Base-by-base conservation (phyloP, 129 eudicot species). In the Solidago caesia region DNA sequence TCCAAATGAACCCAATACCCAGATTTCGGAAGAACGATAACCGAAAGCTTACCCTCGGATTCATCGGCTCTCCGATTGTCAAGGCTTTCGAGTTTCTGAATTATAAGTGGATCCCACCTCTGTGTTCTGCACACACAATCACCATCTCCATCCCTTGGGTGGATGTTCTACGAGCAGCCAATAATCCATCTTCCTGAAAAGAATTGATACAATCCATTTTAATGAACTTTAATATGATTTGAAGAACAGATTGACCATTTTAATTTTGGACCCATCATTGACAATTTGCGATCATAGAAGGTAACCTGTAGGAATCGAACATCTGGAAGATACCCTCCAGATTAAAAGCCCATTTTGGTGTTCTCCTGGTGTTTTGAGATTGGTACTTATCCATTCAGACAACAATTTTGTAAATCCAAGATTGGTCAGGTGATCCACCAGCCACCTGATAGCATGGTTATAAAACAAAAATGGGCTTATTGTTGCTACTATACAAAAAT, bases 361-460 rank as follows among this genome's bases (percentile, higher is more conserved):
- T 53, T 85, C 96, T 75, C 86, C 93, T 6, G 96, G 84, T 71
- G 79, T 87, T 80, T 86, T 87, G 25, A 95, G 89, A 80, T 91
- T 95, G 74, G 89, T 95, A 49, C 96, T 97, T 16, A 95, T 60
- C 99, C 99, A 95, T 49, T 91, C 84, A 16, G 99, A 88, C 68
- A 95, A 73, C 33, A 96, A 85, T 83, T 75, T 85, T 11, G 99
- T 85, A 81, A 91, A 95, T 44, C 97, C 99, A 16, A 88, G 86
- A 71, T 84, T 84, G 39, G 80, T 72, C 94, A 95, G 84, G 86
- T 95, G 84, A 64, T 95, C 89, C 55, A 95, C 99, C 75, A 95
- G 73, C 99, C 99, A 95, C 77, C 98, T 90, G 81, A 67, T 21
- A 76, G 67, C 56, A 63, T 8, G 12, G 16, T 69, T 4, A 11